Conservation (phyloP, 768 basidiomycete genomes). For the Suillus ampliporus region DNA sequence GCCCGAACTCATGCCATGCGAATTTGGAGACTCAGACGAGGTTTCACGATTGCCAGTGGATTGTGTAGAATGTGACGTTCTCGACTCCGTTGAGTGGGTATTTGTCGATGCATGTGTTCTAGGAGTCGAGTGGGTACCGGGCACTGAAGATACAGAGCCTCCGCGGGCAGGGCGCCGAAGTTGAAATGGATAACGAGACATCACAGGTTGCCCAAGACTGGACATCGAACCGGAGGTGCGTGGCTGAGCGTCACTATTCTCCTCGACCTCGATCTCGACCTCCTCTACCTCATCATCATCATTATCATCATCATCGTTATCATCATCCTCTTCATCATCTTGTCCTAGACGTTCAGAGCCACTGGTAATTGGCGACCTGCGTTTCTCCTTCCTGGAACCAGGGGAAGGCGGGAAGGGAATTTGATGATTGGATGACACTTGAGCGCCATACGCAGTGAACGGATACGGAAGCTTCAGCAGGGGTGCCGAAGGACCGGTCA, state of each 20-base stretch:
- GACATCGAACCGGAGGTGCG: conserved; percentile 85
- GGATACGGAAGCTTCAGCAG: conserved; percentile 70
- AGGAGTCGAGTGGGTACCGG: conserved; percentile 46
- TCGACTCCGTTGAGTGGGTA: conserved; percentile 45
- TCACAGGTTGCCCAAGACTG: conserved; percentile 78
- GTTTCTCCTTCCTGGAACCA: conserved; percentile 46
- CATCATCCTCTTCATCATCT: conserved; percentile 31
- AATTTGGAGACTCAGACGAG: conserved; percentile 63
- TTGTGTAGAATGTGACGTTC: conserved; percentile 51
- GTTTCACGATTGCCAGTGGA: conserved; percentile 66
- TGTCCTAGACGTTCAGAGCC: conserved; percentile 33
- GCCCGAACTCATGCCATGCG: conserved; percentile 46
- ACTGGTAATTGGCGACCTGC: conserved; percentile 33
- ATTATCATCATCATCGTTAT: conserved; percentile 32
- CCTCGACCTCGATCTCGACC: conserved; percentile 39
- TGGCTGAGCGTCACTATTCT: conserved; percentile 59
- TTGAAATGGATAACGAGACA: conserved; percentile 73
- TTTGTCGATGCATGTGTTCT: conserved; percentile 43
- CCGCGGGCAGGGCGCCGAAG: conserved; percentile 57
- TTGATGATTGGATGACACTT: conserved; percentile 63
- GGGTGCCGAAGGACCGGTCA: conserved; percentile 45
- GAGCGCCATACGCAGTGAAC: conserved; percentile 65
- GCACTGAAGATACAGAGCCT: conserved; percentile 46
- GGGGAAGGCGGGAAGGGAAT: conserved; percentile 82
- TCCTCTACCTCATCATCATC: conserved; percentile 43